Base-by-base conservation (phyloP, 2,329 filamentous ascomycete genomes). In the Rutstroemia sp. region DNA sequence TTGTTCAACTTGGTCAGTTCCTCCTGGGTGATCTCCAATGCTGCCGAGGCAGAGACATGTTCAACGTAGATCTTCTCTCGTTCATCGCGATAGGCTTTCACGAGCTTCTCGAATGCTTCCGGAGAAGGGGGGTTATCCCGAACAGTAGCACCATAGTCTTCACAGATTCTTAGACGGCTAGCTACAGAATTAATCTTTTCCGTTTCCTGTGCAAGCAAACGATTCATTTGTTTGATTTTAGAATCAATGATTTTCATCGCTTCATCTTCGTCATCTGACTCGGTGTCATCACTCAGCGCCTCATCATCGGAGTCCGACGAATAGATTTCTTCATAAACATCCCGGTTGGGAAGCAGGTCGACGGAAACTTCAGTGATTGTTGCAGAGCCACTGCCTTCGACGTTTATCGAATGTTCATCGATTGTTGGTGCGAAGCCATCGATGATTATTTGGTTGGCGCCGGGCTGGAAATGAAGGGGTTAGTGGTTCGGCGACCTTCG, bases 301-400 rank as follows among this genome's bases (percentile, higher is more conserved):
- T 67, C 67, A 14, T 69, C 65, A 23, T 73, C 69, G 14, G 71
- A 69, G 2, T 66, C 68, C 3, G 60, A 63, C 2, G 67, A 69
- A 7, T 71, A 71, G 19, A 73, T 69, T 39, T 70, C 69, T 44
- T 68, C 68, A 12, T 79, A 69, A 39, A 73, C 67, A 27, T 78
- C 76, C 54, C 76, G 76, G 48, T 76, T 76, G 5, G 73, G 76
- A 9, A 84, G 71, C 6, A 79, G 71, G 58, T 84, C 78, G 42
- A 86, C 76, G 9, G 78, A 76, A 59, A 87, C 84, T 63, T 88
- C 82, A 10, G 78, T 80, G 63, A 85, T 81, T 51, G 77, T 77
- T 8, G 79, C 81, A 0, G 75, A 67, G n/a, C 80, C 79, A 51
- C 75, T 76, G 47, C 81, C 80, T 62, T 83, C 80, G 36, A 85